Evolutionary conservation across 805 yeast genomes (phyloP).

Genomic region (Wickerhamomyces silvicola): DNA sequence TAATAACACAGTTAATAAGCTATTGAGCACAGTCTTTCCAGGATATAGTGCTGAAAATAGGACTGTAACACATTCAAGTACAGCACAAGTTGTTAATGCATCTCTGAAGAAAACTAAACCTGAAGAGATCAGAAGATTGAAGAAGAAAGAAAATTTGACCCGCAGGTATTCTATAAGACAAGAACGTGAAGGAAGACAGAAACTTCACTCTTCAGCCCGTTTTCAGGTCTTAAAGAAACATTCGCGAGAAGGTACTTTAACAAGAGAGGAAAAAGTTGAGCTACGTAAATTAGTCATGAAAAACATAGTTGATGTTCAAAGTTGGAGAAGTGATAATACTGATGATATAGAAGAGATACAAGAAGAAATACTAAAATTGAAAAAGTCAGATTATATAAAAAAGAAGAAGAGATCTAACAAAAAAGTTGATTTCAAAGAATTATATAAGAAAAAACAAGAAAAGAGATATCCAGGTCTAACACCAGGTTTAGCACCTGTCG

Average conservation of each 20-base stretch:
- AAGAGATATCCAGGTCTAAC: slow-evolving; percentile 53
- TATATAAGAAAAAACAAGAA: slow-evolving; percentile 25
- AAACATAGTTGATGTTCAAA: slow-evolving; percentile 32
- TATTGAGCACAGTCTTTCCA: slow-evolving; percentile 31
- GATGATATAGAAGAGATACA: slow-evolving; percentile 40
- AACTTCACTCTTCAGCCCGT: slow-evolving; percentile 27
- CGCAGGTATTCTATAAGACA: slow-evolving; percentile 22
- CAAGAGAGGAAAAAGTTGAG: slow-evolving; percentile 28
- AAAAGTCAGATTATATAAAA: slow-evolving; percentile 28
- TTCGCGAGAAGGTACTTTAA: slow-evolving; percentile 23
- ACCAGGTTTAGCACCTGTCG: slow-evolving; percentile 84
- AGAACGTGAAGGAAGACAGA: slow-evolving; percentile 15
- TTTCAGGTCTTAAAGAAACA: slow-evolving; percentile 29
- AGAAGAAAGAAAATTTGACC: slow-evolving; percentile 27
- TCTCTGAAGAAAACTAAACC: slow-evolving; percentile 29
- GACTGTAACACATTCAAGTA: slow-evolving; percentile 21
- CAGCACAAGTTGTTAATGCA: slow-evolving; percentile 33
- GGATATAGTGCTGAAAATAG: slow-evolving; percentile 22
- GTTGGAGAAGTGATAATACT: slow-evolving; percentile 35
- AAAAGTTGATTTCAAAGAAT: slow-evolving; percentile 24
- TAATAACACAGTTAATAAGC: slow-evolving; percentile 35
- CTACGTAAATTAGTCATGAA: slow-evolving; percentile 28
- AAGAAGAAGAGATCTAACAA: slow-evolving; percentile 21
- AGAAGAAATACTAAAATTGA: slow-evolving; percentile 35
- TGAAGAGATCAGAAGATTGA: slow-evolving; percentile 27